These are phyloP conservation scores for Boletus bicolor DNA, from an alignment of 768 basidiomycete species.

Conservation along the genomic window DNA sequence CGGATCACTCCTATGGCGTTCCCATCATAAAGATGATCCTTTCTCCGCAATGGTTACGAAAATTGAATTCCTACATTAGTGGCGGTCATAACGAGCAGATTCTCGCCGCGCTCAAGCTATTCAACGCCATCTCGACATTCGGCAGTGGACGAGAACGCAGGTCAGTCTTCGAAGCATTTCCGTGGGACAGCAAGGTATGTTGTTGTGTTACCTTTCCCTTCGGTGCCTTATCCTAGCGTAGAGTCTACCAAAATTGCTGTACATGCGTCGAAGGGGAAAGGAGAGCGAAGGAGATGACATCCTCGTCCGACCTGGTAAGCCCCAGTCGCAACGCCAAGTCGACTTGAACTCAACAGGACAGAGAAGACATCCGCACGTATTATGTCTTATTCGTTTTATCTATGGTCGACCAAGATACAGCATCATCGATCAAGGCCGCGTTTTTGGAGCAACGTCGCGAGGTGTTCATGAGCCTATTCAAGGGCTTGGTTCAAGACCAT, in stretches of 20 bases:
- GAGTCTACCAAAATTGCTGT: slow-evolving; percentile 63
- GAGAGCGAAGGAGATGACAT: slow-evolving; percentile 36
- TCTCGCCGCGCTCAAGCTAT: slow-evolving; percentile 62
- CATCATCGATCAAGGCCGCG: slow-evolving; percentile 52
- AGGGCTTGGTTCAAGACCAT: slow-evolving; percentile 64
- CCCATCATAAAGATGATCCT: slow-evolving; percentile 62
- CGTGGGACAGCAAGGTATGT: slow-evolving; percentile 74
- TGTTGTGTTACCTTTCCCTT: not conserved
- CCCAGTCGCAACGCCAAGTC: not conserved
- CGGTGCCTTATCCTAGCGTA: slow-evolving; percentile 24
- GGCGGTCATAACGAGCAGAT: slow-evolving; percentile 64
- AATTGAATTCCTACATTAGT: slow-evolving; percentile 59
- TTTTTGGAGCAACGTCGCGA: slow-evolving; percentile 74
- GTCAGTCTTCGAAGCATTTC: slow-evolving; percentile 61
- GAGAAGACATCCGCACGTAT: slow-evolving; percentile 73
- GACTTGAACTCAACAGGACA: slow-evolving; percentile 1
- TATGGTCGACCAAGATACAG: slow-evolving; percentile 52
- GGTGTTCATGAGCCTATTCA: slow-evolving; percentile 65
- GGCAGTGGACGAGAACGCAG: slow-evolving; percentile 65
- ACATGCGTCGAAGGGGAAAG: slow-evolving; percentile 66
- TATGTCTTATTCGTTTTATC: slow-evolving; percentile 73
- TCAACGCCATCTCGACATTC: slow-evolving; percentile 58
- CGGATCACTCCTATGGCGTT: slow-evolving; percentile 59
- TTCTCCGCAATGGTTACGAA: slow-evolving; percentile 50
- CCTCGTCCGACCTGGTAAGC: slow-evolving; percentile 56